Conservation (phyloP, 1,284 basidiomycete genomes). For the Coniferiporia sulphurascens region DNA sequence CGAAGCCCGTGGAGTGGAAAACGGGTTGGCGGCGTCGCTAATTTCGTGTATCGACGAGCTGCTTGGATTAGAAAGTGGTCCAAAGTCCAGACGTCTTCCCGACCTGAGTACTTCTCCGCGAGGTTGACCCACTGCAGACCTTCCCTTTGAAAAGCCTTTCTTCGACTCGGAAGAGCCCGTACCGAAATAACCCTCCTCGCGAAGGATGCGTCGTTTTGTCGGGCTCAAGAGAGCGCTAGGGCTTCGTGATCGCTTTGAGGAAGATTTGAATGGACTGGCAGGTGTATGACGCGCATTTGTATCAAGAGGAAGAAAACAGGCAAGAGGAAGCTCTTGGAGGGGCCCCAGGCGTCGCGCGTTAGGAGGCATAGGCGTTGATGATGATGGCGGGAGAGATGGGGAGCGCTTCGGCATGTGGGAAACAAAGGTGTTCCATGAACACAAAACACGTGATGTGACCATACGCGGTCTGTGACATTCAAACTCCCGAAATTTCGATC, state of each 20-base stretch:
- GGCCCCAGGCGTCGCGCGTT: constrained; percentile 37
- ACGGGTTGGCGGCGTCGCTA: background rate
- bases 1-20: background rate
- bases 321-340: constrained; percentile 54
- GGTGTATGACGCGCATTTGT: constrained; percentile 21
- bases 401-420: background rate
- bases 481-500: background rate
- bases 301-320: constrained; percentile 40
- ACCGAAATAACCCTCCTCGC: constrained; percentile 46
- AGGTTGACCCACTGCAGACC: background rate
- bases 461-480: background rate
- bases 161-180: constrained; percentile 28
- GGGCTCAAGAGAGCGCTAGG: constrained; percentile 54
- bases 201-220: constrained; percentile 64
- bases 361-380: constrained; percentile 22
- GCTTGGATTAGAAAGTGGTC: background rate
- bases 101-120: background rate
- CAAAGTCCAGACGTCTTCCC: background rate
- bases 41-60: background rate
- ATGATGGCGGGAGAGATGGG: constrained; percentile 1
- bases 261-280: constrained; percentile 22
- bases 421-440: background rate
- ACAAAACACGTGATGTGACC: constrained; percentile 15
- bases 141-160: constrained; percentile 27
- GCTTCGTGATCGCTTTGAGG: constrained; percentile 20